Conservation (phyloP, 1,284 basidiomycete species). For the Paramarasmius palmivorus region DNA sequence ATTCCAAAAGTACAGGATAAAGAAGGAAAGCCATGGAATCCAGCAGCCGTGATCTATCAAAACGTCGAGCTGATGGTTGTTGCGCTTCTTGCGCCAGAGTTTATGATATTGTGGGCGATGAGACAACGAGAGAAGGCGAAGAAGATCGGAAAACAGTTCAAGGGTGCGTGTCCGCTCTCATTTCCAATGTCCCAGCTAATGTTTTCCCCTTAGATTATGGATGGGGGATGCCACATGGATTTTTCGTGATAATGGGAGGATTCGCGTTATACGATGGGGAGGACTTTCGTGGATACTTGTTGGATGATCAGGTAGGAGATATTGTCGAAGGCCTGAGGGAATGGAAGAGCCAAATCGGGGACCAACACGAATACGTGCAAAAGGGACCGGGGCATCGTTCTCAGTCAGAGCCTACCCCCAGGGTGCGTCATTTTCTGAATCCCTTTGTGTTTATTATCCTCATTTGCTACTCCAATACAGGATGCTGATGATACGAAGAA, state of each 20-base stretch:
- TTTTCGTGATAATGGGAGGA: not conserved
- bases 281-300: not conserved
- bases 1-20: slow-evolving; percentile 26
- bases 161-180: not conserved
- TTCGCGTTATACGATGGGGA: not conserved
- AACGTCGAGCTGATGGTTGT: slow-evolving; percentile 20
- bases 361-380: not conserved
- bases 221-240: not conserved
- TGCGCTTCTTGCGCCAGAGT: slow-evolving; percentile 25
- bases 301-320: not conserved
- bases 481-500: too few species aligned
- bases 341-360: not conserved
- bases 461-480: too few species aligned
- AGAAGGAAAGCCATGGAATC: too few species aligned
- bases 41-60: not conserved
- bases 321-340: not conserved
- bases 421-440: too few species aligned
- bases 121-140: slow-evolving; percentile 24
- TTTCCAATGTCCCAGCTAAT: not conserved
- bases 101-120: slow-evolving; percentile 26
- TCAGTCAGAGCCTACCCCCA: too few species aligned
- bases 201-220: not conserved
- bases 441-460: too few species aligned
- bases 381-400: too few species aligned
- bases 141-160: slow-evolving; percentile 11